Percentiles rank a stretch among this genome's conserved stretches.
Conservation (phyloP, 352 stramenopile genomes). For the Phytophthora fragariaefolia region DNA sequence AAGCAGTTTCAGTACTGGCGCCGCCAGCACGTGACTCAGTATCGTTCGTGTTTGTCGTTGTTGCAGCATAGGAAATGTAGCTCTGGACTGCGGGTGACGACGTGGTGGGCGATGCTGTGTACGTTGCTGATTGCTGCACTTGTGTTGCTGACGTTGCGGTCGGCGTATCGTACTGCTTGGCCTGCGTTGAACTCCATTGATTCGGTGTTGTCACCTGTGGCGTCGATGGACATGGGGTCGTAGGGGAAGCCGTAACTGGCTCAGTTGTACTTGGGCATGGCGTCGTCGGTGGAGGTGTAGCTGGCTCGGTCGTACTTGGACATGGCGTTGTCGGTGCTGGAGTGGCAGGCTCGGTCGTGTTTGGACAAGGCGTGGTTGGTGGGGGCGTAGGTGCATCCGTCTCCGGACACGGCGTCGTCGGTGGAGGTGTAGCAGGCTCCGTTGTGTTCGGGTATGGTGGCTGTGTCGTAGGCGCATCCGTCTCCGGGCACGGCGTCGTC, state of each 20-base stretch:
- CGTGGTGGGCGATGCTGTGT: constrained; percentile 6
- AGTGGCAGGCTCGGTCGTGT: neutral
- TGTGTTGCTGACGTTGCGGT: neutral
- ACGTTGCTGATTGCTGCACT: neutral
- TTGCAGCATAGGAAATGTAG: constrained; percentile 14
- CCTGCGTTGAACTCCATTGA: neutral
- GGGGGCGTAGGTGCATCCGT: neutral
- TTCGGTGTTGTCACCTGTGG: neutral
- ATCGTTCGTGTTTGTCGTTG: constrained; percentile 12
- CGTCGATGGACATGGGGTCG: neutral
- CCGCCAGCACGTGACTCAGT: neutral
- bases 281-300: neutral
- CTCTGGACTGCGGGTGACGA: constrained; percentile 3
- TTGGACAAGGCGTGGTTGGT: neutral
- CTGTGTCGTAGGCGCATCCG: neutral
- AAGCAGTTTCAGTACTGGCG: neutral
- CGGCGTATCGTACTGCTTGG: neutral
- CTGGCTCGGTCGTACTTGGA: constrained; percentile 1
- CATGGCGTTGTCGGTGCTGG: neutral
- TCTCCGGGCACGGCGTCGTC: neutral
- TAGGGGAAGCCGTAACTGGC: neutral
- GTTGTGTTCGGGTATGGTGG: neutral
- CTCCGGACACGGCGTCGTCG: neutral
- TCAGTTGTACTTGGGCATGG: constrained; percentile 7
- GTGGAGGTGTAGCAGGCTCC: neutral